Percentiles rank a stretch among this genome's conserved stretches.
phyloP scores from a whole-genome alignment of 208 protist species.

The Trypanosoma lewisi region DNA sequence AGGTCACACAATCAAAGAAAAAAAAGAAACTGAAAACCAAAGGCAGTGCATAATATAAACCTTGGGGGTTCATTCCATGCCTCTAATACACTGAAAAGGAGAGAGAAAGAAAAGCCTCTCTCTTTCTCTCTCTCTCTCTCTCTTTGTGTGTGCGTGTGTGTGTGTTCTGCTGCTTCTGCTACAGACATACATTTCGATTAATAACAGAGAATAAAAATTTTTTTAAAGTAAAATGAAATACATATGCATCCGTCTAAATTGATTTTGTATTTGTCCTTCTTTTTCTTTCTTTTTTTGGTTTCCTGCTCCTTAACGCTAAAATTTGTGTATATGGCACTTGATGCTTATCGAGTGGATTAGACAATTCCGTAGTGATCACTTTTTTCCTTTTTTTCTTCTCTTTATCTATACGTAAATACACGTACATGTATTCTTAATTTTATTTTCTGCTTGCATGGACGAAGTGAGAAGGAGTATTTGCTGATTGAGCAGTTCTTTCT shows the following conservation, averaged over 20 bases:
- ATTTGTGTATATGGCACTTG: too few species aligned
- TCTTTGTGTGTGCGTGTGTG: background rate
- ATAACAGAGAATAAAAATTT: background rate
- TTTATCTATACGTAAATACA: too few species aligned
- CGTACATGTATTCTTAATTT: background rate
- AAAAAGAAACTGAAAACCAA: background rate
- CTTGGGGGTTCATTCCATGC: background rate
- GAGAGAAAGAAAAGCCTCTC: too few species aligned
- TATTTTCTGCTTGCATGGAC: too few species aligned
- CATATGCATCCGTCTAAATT: background rate
- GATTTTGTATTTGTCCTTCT: conserved; percentile 1
- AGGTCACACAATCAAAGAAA: conserved; percentile 16
- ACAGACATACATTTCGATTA: background rate
- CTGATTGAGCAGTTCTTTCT: too few species aligned
- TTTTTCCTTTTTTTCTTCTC: too few species aligned
- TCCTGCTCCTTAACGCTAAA: too few species aligned
- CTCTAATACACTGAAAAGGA: too few species aligned
- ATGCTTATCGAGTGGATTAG: too few species aligned
- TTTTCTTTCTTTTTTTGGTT: conserved; percentile 5
- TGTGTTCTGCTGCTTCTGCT: background rate
- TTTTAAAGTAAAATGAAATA: conserved; percentile 7
- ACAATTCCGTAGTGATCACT: too few species aligned
- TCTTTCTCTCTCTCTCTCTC: too few species aligned
- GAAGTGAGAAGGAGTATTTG: too few species aligned
- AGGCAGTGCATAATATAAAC: background rate